Evolutionary conservation across 225 moss, liverwort and hornwort genomes (phyloP), one percentile per base, ranked within the genome.

Genomic region (Marchantia polymorpha): DNA sequence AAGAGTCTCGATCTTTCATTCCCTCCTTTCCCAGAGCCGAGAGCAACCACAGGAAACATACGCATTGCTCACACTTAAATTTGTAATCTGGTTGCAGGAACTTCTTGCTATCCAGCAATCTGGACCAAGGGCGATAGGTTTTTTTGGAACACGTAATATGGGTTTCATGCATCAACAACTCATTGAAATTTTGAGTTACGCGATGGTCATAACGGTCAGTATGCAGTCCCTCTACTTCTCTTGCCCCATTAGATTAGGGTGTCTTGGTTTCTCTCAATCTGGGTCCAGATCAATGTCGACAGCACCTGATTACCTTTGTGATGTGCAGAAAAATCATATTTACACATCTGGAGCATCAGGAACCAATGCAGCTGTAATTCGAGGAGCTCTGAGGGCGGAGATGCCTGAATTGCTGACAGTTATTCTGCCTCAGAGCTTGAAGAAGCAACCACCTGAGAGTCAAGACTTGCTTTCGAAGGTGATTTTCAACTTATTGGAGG

Each of bases 141-240:
- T 99, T 91, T 99, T 99, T 78, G 99, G 99, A 74, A 99, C 99
- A 29, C 90, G 99, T 23, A 99, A 99, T 83, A 99, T 99, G 99
- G 99, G 99, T 7, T 99, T 99, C 81, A 93, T 99, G 99, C 99
- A 99, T 86, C 99, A 99, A 83, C 99, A 99, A 83, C 89, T 99
- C 27, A 99, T 99, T 72, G 99, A 99, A 86, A 99, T 99, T 91
- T 89, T 99, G 81, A 99, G 99, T 83, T 99, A 99, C 80, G 99
- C 99, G 56, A 95, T 99, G 99, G 99, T 99, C 80, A 99, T 99
- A 80, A 99, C 99, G 82, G 97, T 97, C 31, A 87, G 93, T 88
- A 53, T 78, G 3, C 52, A 12, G 56, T 31, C 56, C 56, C 31
- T 31, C 31, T 13, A 13, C 14, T 17, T 11, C 67, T 67, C 67